Percentiles rank a stretch among this genome's conserved stretches.
These are phyloP conservation scores for Mycena galericulata DNA, from an alignment of 768 basidiomycete species.

Conservation along the genomic window DNA sequence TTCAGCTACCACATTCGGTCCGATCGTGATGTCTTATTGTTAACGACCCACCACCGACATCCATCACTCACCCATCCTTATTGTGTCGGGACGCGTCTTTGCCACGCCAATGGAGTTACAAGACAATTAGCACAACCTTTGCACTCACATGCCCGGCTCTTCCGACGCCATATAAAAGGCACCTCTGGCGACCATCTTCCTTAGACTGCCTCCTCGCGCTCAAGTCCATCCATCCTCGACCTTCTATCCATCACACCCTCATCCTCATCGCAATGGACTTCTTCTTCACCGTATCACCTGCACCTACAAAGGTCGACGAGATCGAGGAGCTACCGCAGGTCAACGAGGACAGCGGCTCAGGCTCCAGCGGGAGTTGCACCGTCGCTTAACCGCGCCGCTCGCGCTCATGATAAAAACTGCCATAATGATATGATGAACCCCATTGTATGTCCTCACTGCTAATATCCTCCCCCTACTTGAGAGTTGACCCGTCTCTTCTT, in stretches of 20 bases:
- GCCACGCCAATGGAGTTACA: constrained; percentile 10
- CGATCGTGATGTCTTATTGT: constrained; percentile 32
- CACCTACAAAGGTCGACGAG: constrained; percentile 17
- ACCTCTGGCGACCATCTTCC: not conserved
- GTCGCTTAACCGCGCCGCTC: constrained; percentile 19
- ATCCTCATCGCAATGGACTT: constrained; percentile 27
- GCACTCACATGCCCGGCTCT: constrained; percentile 1
- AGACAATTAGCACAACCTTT: constrained; percentile 17
- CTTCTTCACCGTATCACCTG: constrained; percentile 25
- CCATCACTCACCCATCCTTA: not conserved
- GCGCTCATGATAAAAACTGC: no score
- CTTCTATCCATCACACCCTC: not conserved
- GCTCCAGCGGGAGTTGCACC: constrained; percentile 28
- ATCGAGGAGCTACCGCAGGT: constrained; percentile 21
- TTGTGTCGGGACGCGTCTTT: constrained; percentile 17
- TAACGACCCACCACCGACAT: constrained; percentile 3
- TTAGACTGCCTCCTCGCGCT: not conserved
- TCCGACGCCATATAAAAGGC: constrained; percentile 10
- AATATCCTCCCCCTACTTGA: no score
- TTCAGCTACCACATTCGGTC: constrained; percentile 8
- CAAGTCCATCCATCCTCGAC: no score
- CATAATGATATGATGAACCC: no score
- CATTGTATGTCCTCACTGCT: not conserved
- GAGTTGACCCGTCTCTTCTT: no score
- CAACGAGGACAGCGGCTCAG: constrained; percentile 26